These are phyloP conservation scores for Stagonosporopsis chrysanthemi DNA, from an alignment of 2,329 filamentous ascomycete species.

Conservation along the genomic window DNA sequence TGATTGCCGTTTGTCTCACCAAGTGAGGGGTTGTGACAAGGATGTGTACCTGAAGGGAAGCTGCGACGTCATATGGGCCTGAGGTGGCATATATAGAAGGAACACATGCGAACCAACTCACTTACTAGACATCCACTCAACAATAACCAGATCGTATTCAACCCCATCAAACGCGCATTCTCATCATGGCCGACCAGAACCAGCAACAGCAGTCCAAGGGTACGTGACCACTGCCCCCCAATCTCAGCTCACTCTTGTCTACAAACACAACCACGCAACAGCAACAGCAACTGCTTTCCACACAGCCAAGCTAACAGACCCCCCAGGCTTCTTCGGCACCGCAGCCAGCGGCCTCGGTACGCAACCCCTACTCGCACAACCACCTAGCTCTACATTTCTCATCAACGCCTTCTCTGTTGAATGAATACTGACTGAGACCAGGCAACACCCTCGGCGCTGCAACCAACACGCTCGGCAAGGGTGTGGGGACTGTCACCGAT, in stretches of 20 bases:
- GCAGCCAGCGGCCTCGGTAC: slow-evolving; percentile 43
- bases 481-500: slow-evolving; percentile 40
- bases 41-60: slow-evolving; percentile 7
- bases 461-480: slow-evolving; percentile 45
- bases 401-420: too few species aligned
- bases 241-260: too few species aligned
- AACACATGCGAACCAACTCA: neutral
- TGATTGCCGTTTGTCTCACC: slow-evolving; percentile 8
- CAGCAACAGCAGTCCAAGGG: slow-evolving; percentile 36
- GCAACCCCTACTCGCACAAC: neutral
- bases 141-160: neutral
- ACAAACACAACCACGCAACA: neutral
- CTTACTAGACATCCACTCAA: neutral
- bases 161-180: neutral
- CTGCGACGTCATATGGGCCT: slow-evolving; percentile 11
- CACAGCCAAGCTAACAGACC: neutral
- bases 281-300: neutral
- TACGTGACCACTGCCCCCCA: neutral
- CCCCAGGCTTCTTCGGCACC: slow-evolving; percentile 44
- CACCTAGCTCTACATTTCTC: too few species aligned
- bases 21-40: slow-evolving; percentile 17
- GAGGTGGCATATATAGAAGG: neutral
- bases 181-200: slow-evolving; percentile 38
- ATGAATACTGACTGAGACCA: slow-evolving; percentile 16
- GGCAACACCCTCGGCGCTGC: slow-evolving; percentile 47